These are phyloP conservation scores for Neurospora africana DNA, from an alignment of 495 filamentous ascomycete species.

Conservation along the genomic window DNA sequence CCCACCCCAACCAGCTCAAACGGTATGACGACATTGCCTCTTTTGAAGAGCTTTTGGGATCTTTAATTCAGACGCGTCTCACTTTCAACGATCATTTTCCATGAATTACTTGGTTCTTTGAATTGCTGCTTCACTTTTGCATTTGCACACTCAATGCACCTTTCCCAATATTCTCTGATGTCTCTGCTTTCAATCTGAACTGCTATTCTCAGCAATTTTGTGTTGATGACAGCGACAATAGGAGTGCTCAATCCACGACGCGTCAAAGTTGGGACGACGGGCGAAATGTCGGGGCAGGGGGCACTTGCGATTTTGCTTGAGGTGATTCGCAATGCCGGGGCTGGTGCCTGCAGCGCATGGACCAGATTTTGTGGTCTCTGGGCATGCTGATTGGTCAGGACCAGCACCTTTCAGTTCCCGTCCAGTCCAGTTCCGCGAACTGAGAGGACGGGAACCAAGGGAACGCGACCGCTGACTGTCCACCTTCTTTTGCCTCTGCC, in stretches of 20 bases:
- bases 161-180: background rate
- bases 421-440: background rate
- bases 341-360: slow-evolving; percentile 22
- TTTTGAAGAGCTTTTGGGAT: slow-evolving; percentile 12
- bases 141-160: background rate
- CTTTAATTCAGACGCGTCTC: slow-evolving; percentile 14
- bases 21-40: slow-evolving; percentile 21
- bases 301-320: slow-evolving; percentile 17
- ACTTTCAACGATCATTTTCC: background rate
- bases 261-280: slow-evolving; percentile 2
- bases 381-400: background rate
- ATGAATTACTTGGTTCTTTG: background rate
- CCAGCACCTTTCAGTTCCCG: background rate
- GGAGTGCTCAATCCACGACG: slow-evolving; percentile 11
- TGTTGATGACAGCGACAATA: slow-evolving; percentile 5
- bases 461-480: background rate
- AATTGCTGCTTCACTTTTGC: background rate
- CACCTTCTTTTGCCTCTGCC: background rate
- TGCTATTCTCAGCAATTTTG: background rate
- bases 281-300: background rate
- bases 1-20: slow-evolving; percentile 6
- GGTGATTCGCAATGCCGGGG: slow-evolving; percentile 19
- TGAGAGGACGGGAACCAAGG: background rate
- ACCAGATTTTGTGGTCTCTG: slow-evolving; percentile 2
- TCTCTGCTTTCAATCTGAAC: background rate